Conservation (phyloP, 2,329 filamentous ascomycete species). For the Colletotrichum musae region DNA sequence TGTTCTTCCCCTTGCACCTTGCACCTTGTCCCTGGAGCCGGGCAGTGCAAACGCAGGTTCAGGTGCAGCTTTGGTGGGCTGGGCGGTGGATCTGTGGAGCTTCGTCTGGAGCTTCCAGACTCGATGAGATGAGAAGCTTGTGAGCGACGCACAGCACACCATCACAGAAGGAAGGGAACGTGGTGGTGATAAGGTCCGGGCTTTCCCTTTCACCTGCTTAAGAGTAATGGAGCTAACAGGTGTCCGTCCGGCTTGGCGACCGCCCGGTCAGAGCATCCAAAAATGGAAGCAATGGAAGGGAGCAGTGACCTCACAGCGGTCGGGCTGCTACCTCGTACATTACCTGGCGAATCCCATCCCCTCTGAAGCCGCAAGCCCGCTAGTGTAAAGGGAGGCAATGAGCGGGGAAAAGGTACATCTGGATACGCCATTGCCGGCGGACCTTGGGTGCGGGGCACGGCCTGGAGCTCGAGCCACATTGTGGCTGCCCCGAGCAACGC, state of each 20-base stretch:
- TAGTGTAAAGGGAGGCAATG: too few species aligned
- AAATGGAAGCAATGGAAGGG: conserved; percentile 1
- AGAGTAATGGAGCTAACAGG: not conserved
- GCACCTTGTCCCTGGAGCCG: conserved; percentile 11
- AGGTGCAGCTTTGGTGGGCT: conserved; percentile 25
- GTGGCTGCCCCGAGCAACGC: conserved; percentile 38
- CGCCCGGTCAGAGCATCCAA: conserved; percentile 21
- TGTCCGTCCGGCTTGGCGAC: conserved; percentile 26
- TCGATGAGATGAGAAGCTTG: too few species aligned
- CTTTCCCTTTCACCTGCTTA: not conserved
- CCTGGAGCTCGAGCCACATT: conserved; percentile 30
- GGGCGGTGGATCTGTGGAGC: conserved; percentile 33
- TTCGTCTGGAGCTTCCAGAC: conserved; percentile 14
- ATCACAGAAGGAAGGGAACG: too few species aligned
- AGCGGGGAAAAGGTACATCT: conserved; percentile 19
- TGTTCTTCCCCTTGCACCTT: conserved; percentile 18
- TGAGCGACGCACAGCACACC: too few species aligned
- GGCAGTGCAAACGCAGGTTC: conserved; percentile 28
- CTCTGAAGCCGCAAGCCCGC: conserved; percentile 1
- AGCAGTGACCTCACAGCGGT: conserved; percentile 22
- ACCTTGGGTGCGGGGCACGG: not conserved
- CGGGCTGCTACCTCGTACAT: not conserved
- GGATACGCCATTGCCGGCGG: too few species aligned
- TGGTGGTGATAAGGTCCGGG: too few species aligned
- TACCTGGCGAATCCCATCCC: not conserved